Base-by-base conservation (phyloP, 2,329 filamentous ascomycete species). In the Alternaria conjuncta region DNA sequence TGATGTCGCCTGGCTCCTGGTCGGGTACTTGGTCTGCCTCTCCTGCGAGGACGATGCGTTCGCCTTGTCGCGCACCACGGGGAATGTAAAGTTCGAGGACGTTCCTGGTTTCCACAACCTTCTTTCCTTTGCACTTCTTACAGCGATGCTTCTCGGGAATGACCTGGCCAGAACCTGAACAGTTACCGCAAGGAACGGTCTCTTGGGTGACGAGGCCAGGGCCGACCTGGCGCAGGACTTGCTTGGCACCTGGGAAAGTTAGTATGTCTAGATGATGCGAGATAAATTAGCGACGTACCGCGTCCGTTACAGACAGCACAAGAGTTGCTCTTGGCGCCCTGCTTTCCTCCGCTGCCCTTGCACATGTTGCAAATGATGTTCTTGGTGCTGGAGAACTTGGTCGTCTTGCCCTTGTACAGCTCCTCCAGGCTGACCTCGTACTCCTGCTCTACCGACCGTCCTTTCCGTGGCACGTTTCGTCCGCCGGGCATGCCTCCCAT, bases 61-160 rank as follows among this genome's bases (percentile, higher is more conserved):
- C 95, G 68, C 94, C 94, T 79, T 97, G 84, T 64, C 87, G 84
- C 51, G 79, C 91, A 50, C 95, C 95, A 56, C 92, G 89, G 10
- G 95, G 94, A 64, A 99, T 97, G 83, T 98, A 98, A 56, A 99
- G 90, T 82, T 99, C 96, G 64, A 99, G 85, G 4, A 95, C 92
- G 84, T 98, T 99, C 82, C 92, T 96, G 82, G 96, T 92, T 74
- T 94, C 91, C 47, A 89, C 89, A 13, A 93, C 94, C 66, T 93
- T 88, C 80, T 92, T 92, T 75, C 96, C 96, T 83, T 98, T 98
- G 88, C 96, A 99, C 85, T 96, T 97, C 86, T 97, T 97, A 86
- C 96, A 99, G 78, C 93, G 93, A 77, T 99, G 96, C 85, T 98
- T 98, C 77, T 97, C 93, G 81, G 95, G 95, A 84, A 90, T 97